Conservation (phyloP, 2,329 filamentous ascomycete genomes). For the Sclerotinia sclerotiorum region DNA sequence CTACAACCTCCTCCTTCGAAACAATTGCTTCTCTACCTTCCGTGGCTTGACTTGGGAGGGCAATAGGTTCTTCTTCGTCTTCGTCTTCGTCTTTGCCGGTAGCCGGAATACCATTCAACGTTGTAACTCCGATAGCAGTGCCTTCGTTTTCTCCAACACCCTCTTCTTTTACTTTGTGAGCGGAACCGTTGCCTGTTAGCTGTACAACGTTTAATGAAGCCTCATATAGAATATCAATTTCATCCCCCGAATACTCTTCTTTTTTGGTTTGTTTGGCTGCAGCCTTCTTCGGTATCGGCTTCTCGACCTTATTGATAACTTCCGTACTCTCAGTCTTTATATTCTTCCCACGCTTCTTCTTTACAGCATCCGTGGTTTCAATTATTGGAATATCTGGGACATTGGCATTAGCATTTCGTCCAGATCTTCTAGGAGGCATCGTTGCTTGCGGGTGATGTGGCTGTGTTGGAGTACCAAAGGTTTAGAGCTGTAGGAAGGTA, state of each 20-base stretch:
- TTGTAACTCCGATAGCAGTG: too few relatives aligned
- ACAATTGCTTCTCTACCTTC: neutral
- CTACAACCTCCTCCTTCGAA: neutral
- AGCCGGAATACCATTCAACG: too few relatives aligned
- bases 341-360: conserved; percentile 28
- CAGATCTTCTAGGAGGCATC: conserved; percentile 36
- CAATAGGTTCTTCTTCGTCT: neutral
- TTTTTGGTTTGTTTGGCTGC: conserved; percentile 5
- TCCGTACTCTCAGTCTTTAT: conserved; percentile 28
- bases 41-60: neutral
- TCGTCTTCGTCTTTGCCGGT: neutral
- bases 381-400: conserved; percentile 14
- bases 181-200: neutral
- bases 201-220: too few relatives aligned
- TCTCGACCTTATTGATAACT: conserved; percentile 24
- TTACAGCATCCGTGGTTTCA: conserved; percentile 12
- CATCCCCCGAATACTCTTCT: neutral
- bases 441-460: conserved; percentile 18
- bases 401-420: conserved; percentile 27
- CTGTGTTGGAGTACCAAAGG: neutral
- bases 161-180: neutral
- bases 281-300: conserved; percentile 9
- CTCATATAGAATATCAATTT: too few relatives aligned
- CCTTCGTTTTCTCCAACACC: neutral
- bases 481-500: neutral